Evolutionary conservation across 495 filamentous ascomycete species (phyloP), one percentile per base, ranked within the genome.

Genomic region (Articulospora tetracladia): DNA sequence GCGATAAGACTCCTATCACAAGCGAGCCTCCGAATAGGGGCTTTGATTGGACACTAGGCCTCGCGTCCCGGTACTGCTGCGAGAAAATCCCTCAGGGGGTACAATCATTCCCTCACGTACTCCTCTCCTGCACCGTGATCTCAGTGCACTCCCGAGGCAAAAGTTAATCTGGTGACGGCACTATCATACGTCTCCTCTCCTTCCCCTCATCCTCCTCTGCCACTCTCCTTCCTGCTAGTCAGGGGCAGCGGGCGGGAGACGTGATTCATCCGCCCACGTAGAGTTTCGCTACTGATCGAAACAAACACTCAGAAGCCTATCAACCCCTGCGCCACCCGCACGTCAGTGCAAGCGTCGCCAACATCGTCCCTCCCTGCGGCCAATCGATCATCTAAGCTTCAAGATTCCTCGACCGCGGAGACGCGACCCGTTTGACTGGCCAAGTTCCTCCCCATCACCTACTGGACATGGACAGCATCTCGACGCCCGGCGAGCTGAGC

Each of bases 251-350:
- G 15, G 8, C 3, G n/a, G n/a, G 30, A 28, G 1, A 8, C 12
- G 10, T 57, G 46, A 53, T 57, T 46, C 28, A 32, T 28, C 17
- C n/a, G 41, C 25, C 51, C 24, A 17, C 23, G 13, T 19, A 7
- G 54, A 26, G 62, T 65, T 65, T 65, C 62, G 62, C 32, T 39
- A 54, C 54, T 6, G 39, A 22, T 58, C 54, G 62, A 61, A 65
- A 65, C 62, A 65, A 65, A 55, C 48, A 28, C 27, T 58, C 58
- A 47, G n/a, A 34, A 60, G 58, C 62, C 62, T 61, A 65, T 61
- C 58, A 41, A 19, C n/a, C 58, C 58, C 47, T 65, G 58, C 47
- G 47, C 30, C 12, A n/a, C 25, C 55, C 48, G 30, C 48, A 51
- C 25, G 58, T 65, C 62, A 49, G 58, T 65, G 62, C 58, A 58